Evolutionary conservation across 2,329 filamentous ascomycete species (phyloP), one percentile per base, ranked within the genome.

Genomic region (Ophiosphaerella narmari): DNA sequence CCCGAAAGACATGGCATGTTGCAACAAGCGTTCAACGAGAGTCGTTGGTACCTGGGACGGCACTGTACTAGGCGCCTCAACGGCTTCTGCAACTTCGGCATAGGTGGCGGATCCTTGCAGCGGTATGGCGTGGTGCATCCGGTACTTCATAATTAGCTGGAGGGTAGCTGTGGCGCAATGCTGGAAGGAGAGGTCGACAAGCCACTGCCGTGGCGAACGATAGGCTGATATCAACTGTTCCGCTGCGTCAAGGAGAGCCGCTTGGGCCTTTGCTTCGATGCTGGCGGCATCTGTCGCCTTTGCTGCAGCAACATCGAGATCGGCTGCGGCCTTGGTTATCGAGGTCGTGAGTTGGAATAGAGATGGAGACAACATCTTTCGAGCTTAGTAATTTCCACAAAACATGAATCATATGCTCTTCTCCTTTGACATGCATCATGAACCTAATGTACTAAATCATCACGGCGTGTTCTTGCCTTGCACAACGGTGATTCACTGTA

Each of bases 91-190:
- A 12, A 43, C 8, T 21, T 16, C 32, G 7, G 26, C 32, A 34
- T 33, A 43, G 5, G 40, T 21, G 26, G 7, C 18, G 6, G 40
- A 33, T 34, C 40, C 32, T 21, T 43, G 31, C 40, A 23, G 18
- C 21, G 40, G 40, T 16, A 43, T 29, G 16, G 40, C 40, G n/a
- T 43, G 40, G 29, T 43, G 40, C 12, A 43, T 26, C n/a, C 40
- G 40, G 31, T 43, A 43, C 26, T 29, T 23, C 29, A 43, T 33
- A 18, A 43, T 35, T 13, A 43, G 16, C 31, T 43, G 40, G n/a
- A 43, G 40, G 31, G 40, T 34, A 13, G 40, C 40, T 7, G 40
- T 43, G 16, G 40, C 40, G 40, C 40, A 43, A 24, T 43, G 40
- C 34, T 43, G 40, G 29, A 43, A 43, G 16, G 40, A 43, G 14